A percentile compares a stretch with the other conserved stretches of the same genome.
Evolutionary conservation across 2,329 filamentous ascomycete species (phyloP).

Genomic region (Myriangium duriaei): DNA sequence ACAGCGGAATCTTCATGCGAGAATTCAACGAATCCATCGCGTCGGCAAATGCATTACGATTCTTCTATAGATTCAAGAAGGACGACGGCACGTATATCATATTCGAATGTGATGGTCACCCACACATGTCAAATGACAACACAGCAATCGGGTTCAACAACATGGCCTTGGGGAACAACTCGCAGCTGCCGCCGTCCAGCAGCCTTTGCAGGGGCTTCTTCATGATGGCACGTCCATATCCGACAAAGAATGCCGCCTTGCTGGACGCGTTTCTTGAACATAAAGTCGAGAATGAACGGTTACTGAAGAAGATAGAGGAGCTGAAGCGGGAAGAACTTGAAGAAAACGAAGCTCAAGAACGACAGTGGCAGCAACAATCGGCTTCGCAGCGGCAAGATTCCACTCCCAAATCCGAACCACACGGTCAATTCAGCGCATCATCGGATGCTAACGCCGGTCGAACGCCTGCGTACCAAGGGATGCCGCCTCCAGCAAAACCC

Average conservation of each 20-base stretch:
- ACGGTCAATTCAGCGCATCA: slow-evolving; percentile 1
- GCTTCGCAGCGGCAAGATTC: slow-evolving; percentile 38
- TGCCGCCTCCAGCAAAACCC: slow-evolving; percentile 56
- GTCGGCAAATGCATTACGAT: slow-evolving; percentile 62
- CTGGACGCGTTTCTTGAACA: slow-evolving; percentile 91
- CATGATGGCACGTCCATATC: slow-evolving; percentile 83
- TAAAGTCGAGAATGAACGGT: slow-evolving; percentile 87
- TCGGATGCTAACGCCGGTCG: slow-evolving; percentile 9
- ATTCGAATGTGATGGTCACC: slow-evolving; percentile 86
- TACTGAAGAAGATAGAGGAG: slow-evolving; percentile 73
- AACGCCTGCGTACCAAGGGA: slow-evolving; percentile 36
- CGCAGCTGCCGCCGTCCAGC: slow-evolving; percentile 24
- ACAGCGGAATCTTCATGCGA: slow-evolving; percentile 67
- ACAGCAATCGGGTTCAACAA: slow-evolving; percentile 9
- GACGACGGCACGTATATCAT: slow-evolving; percentile 63
- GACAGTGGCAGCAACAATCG: slow-evolving; percentile 40
- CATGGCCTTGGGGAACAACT: slow-evolving; percentile 36
- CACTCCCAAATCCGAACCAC: slow-evolving; percentile 16
- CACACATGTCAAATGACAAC: slow-evolving; percentile 65
- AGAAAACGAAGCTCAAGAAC: slow-evolving; percentile 55
- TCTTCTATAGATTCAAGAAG: slow-evolving; percentile 76
- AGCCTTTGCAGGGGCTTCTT: slow-evolving; percentile 81
- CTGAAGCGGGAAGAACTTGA: slow-evolving; percentile 75
- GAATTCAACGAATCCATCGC: slow-evolving; percentile 86
- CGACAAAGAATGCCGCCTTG: slow-evolving; percentile 71